Conservation (phyloP, 2,329 filamentous ascomycete genomes). For the Fusarium ambrosium region DNA sequence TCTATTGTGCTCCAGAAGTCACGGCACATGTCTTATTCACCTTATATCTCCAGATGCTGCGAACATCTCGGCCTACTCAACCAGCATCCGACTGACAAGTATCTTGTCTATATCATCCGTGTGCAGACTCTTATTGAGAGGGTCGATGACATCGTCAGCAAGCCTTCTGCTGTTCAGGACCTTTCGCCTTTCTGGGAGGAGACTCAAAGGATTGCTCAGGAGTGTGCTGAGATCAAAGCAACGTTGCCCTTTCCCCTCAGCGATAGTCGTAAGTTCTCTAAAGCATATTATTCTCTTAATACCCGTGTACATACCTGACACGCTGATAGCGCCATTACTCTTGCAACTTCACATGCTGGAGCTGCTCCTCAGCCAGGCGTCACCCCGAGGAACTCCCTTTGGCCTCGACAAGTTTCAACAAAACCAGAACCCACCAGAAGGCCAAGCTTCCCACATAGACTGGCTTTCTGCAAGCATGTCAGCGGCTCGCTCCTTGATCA, state of each 20-base stretch:
- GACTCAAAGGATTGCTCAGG: constrained; percentile 19
- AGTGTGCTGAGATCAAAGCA: constrained; percentile 35
- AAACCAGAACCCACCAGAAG: constrained; percentile 9
- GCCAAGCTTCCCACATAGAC: constrained; percentile 30
- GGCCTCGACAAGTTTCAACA: constrained; percentile 43
- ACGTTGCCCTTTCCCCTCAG: constrained; percentile 44
- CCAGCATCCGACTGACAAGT: constrained; percentile 42
- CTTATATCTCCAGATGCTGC: constrained; percentile 45
- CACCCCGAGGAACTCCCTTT: constrained; percentile 41
- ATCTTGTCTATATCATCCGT: constrained; percentile 42
- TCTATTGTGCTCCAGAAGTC: constrained; percentile 50
- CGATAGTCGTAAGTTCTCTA: constrained; percentile 46
- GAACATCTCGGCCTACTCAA: constrained; percentile 32
- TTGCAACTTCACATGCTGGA: constrained; percentile 48
- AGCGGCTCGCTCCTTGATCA: constrained; percentile 43
- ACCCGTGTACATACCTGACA: background rate
- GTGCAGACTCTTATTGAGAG: constrained; percentile 46
- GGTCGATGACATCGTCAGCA: constrained; percentile 41
- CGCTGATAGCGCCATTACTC: constrained; percentile 37
- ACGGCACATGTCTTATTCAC: constrained; percentile 39
- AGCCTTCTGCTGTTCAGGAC: background rate
- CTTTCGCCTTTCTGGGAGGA: constrained; percentile 16
- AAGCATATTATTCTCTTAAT: accelerated
- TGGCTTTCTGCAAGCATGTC: constrained; percentile 50
- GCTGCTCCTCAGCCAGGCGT: constrained; percentile 48